phyloP scores from a whole-genome alignment of 2,329 filamentous ascomycete genomes.

The Macrophomina tecta region DNA sequence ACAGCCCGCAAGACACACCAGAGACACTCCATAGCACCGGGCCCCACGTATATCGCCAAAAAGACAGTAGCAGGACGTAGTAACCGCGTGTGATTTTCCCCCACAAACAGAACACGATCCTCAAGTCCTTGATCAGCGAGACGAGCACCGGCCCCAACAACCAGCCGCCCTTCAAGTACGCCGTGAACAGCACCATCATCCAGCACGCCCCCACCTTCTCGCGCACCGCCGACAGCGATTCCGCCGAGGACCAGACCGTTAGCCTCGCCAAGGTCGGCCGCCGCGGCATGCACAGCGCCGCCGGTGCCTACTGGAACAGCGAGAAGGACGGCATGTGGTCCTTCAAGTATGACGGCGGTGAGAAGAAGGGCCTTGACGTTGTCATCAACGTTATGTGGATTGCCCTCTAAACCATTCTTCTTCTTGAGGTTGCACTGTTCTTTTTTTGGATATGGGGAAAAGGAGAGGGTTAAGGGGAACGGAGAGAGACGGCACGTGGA shows the following conservation, averaged over 20 bases:
- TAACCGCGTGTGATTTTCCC: conserved; percentile 8
- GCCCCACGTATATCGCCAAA: too few species aligned
- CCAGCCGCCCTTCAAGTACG: conserved; percentile 82
- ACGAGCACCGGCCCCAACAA: conserved; percentile 64
- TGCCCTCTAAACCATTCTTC: conserved; percentile 56
- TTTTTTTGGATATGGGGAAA: not conserved
- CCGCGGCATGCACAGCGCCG: conserved; percentile 87
- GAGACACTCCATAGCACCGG: not conserved
- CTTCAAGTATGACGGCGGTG: conserved; percentile 75
- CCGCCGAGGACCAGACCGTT: conserved; percentile 59
- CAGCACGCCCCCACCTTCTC: conserved; percentile 67
- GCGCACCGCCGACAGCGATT: conserved; percentile 50
- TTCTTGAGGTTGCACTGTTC: not conserved
- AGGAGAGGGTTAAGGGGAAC: not conserved
- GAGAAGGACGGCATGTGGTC: conserved; percentile 90
- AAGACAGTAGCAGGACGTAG: conserved; percentile 1
- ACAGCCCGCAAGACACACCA: conserved; percentile 30
- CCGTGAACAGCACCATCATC: conserved; percentile 97
- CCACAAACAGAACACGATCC: conserved; percentile 69
- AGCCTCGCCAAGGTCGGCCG: conserved; percentile 78
- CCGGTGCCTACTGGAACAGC: conserved; percentile 88
- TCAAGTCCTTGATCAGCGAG: conserved; percentile 78
- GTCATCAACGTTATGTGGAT: conserved; percentile 73
- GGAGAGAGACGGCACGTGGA: not conserved
- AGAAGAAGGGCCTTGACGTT: conserved; percentile 59